phyloP scores from a whole-genome alignment of 495 filamentous ascomycete genomes.

The Talaromyces thailandensis region DNA sequence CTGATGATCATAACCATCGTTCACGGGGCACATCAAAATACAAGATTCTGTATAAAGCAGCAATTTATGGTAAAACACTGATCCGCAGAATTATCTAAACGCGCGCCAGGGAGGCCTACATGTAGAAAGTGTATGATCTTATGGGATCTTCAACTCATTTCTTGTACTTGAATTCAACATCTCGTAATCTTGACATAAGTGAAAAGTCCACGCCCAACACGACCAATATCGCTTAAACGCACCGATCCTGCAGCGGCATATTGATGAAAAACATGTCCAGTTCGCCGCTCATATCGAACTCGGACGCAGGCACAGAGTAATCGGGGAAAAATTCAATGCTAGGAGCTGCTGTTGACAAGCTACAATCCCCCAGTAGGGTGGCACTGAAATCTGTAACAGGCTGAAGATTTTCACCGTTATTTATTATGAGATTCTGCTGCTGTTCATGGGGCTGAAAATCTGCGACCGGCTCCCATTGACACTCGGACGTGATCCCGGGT shows the following conservation, averaged over 20 bases:
- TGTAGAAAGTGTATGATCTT: background rate
- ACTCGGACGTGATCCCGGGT: background rate
- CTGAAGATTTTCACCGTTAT: background rate
- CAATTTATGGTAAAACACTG: background rate
- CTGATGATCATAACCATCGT: background rate
- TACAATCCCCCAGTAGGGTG: background rate
- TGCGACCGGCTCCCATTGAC: background rate
- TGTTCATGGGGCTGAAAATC: background rate
- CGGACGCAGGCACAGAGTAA: background rate
- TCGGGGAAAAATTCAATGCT: background rate
- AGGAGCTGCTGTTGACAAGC: background rate
- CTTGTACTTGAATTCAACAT: background rate
- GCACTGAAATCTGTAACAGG: background rate
- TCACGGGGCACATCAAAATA: background rate
- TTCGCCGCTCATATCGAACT: background rate
- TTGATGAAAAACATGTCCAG: background rate
- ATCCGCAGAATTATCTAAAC: background rate
- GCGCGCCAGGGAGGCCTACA: background rate
- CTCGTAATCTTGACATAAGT: background rate
- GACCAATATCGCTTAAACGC: background rate
- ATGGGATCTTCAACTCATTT: background rate
- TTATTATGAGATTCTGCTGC: background rate
- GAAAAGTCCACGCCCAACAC: background rate
- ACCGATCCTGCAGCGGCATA: background rate
- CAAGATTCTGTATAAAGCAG: background rate